Conservation (phyloP, 352 stramenopile genomes). For the Plasmopara muralis region DNA sequence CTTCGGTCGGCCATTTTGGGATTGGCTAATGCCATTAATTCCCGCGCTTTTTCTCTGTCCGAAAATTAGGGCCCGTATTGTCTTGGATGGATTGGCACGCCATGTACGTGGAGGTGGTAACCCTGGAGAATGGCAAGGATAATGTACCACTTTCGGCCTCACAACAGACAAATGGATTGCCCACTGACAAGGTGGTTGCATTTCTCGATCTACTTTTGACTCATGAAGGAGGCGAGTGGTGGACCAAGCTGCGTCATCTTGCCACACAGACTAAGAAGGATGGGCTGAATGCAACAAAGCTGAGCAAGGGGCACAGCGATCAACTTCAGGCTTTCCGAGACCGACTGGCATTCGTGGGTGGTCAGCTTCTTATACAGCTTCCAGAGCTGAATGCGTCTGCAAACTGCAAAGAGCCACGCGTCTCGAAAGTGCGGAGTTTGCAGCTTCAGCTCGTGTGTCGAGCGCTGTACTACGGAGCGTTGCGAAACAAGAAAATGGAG, state of each 20-base stretch:
- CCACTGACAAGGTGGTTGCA: slow-evolving; percentile 8
- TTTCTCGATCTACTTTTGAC: slow-evolving; percentile 24
- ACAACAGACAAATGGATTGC: slow-evolving; percentile 9
- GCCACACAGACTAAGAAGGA: slow-evolving; percentile 3
- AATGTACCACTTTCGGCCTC: not conserved
- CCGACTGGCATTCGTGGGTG: slow-evolving; percentile 17
- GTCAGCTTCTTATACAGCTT: slow-evolving; percentile 20
- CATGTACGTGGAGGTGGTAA: slow-evolving; percentile 19
- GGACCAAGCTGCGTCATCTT: slow-evolving; percentile 7
- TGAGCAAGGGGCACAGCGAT: slow-evolving; percentile 10
- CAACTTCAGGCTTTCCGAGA: slow-evolving; percentile 15
- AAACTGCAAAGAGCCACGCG: slow-evolving; percentile 23
- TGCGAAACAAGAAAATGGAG: slow-evolving; percentile 24
- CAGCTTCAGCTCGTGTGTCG: slow-evolving; percentile 64
- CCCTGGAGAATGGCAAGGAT: slow-evolving; percentile 5
- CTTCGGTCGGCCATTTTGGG: too few species aligned
- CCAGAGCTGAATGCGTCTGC: slow-evolving; percentile 24
- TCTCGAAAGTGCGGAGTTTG: slow-evolving; percentile 43
- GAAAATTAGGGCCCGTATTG: not conserved
- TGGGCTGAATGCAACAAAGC: not conserved
- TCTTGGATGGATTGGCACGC: slow-evolving; percentile 17
- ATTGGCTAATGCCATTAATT: not conserved
- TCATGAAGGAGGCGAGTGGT: slow-evolving; percentile 29
- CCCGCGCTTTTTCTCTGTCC: slow-evolving; percentile 25
- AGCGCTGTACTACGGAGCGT: slow-evolving; percentile 29